phyloP scores from a whole-genome alignment of 2,329 filamentous ascomycete genomes.

The Drechslera avenae region DNA sequence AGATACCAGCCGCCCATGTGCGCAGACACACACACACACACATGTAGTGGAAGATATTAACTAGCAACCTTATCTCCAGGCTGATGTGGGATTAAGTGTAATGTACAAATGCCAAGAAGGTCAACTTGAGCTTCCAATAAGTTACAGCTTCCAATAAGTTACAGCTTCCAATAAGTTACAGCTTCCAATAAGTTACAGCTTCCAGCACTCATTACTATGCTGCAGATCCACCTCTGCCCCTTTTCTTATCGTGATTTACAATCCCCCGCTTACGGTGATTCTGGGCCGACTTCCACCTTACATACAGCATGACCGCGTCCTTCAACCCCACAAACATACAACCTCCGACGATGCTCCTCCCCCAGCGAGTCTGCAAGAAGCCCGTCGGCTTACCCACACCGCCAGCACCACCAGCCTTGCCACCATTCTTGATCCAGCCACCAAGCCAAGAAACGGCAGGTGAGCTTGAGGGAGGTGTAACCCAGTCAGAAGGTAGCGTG shows the following conservation, averaged over 20 bases:
- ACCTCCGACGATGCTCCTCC: constrained; percentile 84
- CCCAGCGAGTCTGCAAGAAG: constrained; percentile 61
- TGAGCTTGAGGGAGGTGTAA: constrained; percentile 51
- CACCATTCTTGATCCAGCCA: constrained; percentile 22
- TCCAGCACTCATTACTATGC: not conserved
- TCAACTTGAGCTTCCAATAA: too few species aligned
- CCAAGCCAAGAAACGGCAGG: constrained; percentile 28
- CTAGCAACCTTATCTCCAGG: too few species aligned
- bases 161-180: too few species aligned
- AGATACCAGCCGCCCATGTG: too few species aligned
- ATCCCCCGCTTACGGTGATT: constrained; percentile 54
- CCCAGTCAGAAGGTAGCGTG: constrained; percentile 70
- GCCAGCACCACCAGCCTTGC: constrained; percentile 11
- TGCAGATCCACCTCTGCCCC: not conserved
- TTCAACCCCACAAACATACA: constrained; percentile 87
- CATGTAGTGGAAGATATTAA: too few species aligned
- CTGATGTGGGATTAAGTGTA: too few species aligned
- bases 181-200: too few species aligned
- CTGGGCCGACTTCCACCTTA: constrained; percentile 56
- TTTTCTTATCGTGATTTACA: constrained; percentile 45
- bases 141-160: too few species aligned
- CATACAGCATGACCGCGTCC: constrained; percentile 67
- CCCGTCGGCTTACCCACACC: not conserved
- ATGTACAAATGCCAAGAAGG: too few species aligned
- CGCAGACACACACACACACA: too few species aligned